These are phyloP conservation scores for Aureobasidium sp. DNA, from an alignment of 2,329 filamentous ascomycete genomes.

Conservation along the genomic window DNA sequence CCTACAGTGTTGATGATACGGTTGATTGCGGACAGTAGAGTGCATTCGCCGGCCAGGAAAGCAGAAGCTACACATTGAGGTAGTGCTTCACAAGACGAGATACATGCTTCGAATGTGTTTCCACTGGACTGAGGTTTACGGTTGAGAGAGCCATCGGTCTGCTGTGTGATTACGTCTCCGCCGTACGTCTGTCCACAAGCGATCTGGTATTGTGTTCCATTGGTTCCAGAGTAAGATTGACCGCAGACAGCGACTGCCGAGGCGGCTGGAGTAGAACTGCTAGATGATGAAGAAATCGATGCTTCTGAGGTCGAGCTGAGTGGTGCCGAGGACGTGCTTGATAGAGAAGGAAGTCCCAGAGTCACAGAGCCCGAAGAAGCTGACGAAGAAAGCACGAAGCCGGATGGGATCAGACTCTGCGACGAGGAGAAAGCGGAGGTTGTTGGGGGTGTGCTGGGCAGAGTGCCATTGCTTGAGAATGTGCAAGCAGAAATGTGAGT, in stretches of 20 bases:
- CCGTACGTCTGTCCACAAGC: conserved; percentile 11
- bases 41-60: conserved; percentile 1
- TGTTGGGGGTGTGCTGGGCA: background rate
- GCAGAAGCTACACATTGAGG: conserved; percentile 2
- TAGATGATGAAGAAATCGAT: background rate
- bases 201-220: conserved; percentile 7
- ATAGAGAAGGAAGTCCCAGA: background rate
- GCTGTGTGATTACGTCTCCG: background rate
- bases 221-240: background rate
- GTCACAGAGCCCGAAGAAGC: background rate
- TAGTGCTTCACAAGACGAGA: background rate
- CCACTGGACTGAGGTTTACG: background rate
- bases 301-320: background rate
- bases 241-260: conserved; percentile 9
- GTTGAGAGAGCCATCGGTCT: background rate
- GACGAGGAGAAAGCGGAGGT: background rate
- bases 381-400: conserved; percentile 6
- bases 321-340: background rate
- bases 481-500: conserved; percentile 10
- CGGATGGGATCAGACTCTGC: background rate
- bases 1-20: background rate
- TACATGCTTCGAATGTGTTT: conserved; percentile 8
- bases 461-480: background rate
- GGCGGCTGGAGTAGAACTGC: background rate
- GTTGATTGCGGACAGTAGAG: conserved; percentile 7